Base-by-base conservation (phyloP, 495 filamentous ascomycete genomes). In the Venustampulla echinocandica region DNA sequence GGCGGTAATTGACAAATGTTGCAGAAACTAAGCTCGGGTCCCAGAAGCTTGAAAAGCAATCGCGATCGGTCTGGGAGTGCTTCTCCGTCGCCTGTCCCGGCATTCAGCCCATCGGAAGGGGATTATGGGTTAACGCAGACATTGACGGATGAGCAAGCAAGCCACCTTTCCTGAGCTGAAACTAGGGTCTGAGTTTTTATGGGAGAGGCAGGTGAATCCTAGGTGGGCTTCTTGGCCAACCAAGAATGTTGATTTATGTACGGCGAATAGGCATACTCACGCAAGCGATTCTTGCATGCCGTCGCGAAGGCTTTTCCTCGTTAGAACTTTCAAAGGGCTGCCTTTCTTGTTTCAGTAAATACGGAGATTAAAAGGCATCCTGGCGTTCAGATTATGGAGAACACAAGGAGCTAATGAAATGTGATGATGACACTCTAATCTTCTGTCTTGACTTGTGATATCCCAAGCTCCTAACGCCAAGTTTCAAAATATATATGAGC, bases 321-420 rank as follows among this genome's bases (percentile, higher is more conserved):
- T 28, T 30, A 28, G 44, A 39, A 28, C 44, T 40, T 30, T 15
- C n/a, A 6, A 6, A 13, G 18, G 18, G 30, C 2, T n/a, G 17
- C 22, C n/a, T 47, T 47, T 22, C 24, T 20, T 25, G 22, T 36
- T 40, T 33, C 39, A 50, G 53, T 51, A 51, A 50, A 55, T 55
- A 55, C 47, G 49, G 44, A 50, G 49, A 36, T 33, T 49, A 53
- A 52, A 52, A 52, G 47, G 49, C 49, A 56, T 49, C 28, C 27
- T 48, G 49, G 54, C 54, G 54, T 53, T 52, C 38, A 43, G 30
- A 46, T 47, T 37, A 23, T 44, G 13, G 14, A 36, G 42, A 42
- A 35, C 21, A 18, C 27, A 23, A 14, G 25, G 15, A 17, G 27
- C 20, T 44, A 50, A 50, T 50, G 49, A 53, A 47, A 41, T 44